Evolutionary conservation across 192 early-diverging fungal genomes (phyloP).

Genomic region (Backusella tuberculispora): DNA sequence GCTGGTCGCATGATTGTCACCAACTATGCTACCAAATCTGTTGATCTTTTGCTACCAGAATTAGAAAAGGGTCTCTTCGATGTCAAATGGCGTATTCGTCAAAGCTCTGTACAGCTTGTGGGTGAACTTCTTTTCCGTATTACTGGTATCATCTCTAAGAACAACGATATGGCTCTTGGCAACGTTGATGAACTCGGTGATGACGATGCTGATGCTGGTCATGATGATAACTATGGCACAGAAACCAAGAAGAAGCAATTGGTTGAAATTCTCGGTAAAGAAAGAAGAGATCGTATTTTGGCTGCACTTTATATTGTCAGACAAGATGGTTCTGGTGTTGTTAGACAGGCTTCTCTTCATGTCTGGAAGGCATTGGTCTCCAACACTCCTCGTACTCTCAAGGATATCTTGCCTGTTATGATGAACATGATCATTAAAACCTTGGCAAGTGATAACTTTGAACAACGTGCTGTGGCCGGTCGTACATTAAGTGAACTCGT

Average conservation of each 20-base stretch:
- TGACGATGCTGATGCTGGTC: slow-evolving; percentile 67
- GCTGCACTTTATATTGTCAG: slow-evolving; percentile 93
- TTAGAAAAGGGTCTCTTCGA: slow-evolving; percentile 89
- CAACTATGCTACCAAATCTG: slow-evolving; percentile 85
- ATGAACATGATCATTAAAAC: slow-evolving; percentile 90
- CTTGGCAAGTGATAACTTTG: slow-evolving; percentile 74
- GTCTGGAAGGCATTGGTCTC: slow-evolving; percentile 97
- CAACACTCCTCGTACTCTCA: slow-evolving; percentile 96
- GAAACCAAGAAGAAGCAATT: slow-evolving; percentile 74
- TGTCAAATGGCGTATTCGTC: slow-evolving; percentile 95
- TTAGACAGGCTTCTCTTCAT: slow-evolving; percentile 84
- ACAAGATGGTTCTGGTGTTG: slow-evolving; percentile 76
- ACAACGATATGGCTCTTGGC: slow-evolving; percentile 48
- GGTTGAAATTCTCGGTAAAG: slow-evolving; percentile 79
- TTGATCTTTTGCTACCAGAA: slow-evolving; percentile 90
- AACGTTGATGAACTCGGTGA: slow-evolving; percentile 56
- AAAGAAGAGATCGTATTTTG: slow-evolving; percentile 84
- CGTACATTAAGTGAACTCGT: slow-evolving; percentile 94
- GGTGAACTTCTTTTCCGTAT: slow-evolving; percentile 94
- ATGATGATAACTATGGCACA: slow-evolving; percentile 59
- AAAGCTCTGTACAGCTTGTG: slow-evolving; percentile 91
- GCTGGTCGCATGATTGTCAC: slow-evolving; percentile 93
- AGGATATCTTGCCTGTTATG: slow-evolving; percentile 90
- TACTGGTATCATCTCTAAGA: slow-evolving; percentile 79
- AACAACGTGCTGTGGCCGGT: slow-evolving; percentile 85